Base-by-base conservation (phyloP, 305 asterid genomes). In the Solanum hybrid region DNA sequence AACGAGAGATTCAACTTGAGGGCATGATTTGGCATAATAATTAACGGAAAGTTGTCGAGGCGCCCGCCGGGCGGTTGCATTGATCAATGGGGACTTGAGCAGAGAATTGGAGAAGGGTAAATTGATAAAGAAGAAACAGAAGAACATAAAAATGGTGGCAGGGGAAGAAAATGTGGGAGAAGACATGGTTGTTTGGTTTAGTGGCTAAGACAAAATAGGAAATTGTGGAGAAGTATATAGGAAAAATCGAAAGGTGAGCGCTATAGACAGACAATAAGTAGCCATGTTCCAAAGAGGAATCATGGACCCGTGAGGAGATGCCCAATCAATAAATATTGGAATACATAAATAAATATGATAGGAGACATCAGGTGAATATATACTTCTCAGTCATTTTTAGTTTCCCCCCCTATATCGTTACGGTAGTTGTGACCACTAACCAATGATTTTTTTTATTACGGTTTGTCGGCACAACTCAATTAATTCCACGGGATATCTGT, bases 21-120 rank as follows among this genome's bases (percentile, higher is more conserved):
- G 99, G 93, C 99, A 97, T 4, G 98, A 85, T 51, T 95, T 94
- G 14, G 96, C 95, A 79, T 97, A 97, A 88, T 90, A 96, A 80
- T 93, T 90, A 29, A 92, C 92, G 1, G 98, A 92, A 71, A 97
- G 94, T 81, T 92, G 95, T 64, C 92, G 92, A 14, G 91, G 93
- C 9, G 42, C 90, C 1, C 92, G 93, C 37, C 51, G 89, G 10
- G 45, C 78, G 4, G 85, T 51, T 66, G 79, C 36, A 72, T 93
- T 79, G 26, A n/a, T 90, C 60, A 45, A 60, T 4, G 87, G 85
- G 13, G 92, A 89, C 42, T 91, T 89, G 89, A 88, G 78, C 19
- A 80, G 87, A 69, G 92, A 87, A 64, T 26, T 84, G 24, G 92
- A 80, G 76, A 90, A 77, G 51, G 88, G 40, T 60, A 88, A 71